Evolutionary conservation across 164 flowering plant species (phyloP).

Genomic region (Cinnamomum micranthum): DNA sequence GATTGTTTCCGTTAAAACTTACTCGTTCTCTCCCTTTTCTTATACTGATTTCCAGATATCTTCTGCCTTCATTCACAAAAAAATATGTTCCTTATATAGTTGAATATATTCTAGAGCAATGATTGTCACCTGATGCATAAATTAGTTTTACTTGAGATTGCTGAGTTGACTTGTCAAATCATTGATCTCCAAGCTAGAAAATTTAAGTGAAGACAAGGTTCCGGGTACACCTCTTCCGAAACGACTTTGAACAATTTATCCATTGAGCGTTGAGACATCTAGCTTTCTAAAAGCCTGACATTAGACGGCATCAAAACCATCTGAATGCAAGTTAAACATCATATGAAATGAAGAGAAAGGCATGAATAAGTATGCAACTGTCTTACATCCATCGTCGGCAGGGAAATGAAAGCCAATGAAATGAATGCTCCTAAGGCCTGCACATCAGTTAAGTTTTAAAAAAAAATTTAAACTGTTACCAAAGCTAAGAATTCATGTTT

Average conservation of each 20-base stretch:
- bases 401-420: slow-evolving; percentile 20
- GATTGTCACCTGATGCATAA: neutral
- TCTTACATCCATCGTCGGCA: slow-evolving; percentile 25
- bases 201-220: slow-evolving; percentile 29
- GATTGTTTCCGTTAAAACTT: slow-evolving; percentile 7
- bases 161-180: slow-evolving; percentile 28
- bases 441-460: slow-evolving; percentile 8
- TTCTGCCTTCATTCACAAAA: slow-evolving; percentile 29
- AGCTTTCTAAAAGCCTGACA: slow-evolving; percentile 24
- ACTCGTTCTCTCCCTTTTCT: slow-evolving; percentile 14
- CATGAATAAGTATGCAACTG: neutral
- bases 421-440: slow-evolving; percentile 29
- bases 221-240: slow-evolving; percentile 32
- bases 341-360: neutral
- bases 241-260: slow-evolving; percentile 26
- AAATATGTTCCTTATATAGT: neutral
- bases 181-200: slow-evolving; percentile 30
- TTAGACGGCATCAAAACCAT: neutral
- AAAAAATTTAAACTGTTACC: neutral
- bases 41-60: slow-evolving; percentile 20
- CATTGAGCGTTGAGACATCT: slow-evolving; percentile 20
- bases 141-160: slow-evolving; percentile 18
- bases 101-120: neutral
- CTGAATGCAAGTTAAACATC: neutral
- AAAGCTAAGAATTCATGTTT: neutral